These are phyloP conservation scores for Botrytis cinerea DNA, from an alignment of 2,329 filamentous ascomycete species.

Conservation along the genomic window DNA sequence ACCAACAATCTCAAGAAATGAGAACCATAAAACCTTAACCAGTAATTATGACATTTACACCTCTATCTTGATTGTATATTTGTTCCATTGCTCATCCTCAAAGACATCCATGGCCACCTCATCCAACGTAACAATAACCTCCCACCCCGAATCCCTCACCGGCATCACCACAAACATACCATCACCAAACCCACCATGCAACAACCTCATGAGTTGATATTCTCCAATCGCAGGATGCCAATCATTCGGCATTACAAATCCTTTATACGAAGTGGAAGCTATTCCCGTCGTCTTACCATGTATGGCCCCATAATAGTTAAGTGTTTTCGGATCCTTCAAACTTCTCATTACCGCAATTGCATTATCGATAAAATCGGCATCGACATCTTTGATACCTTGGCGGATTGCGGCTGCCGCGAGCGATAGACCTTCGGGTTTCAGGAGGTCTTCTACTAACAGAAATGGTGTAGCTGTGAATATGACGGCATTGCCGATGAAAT, in stretches of 20 bases:
- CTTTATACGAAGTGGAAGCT: neutral
- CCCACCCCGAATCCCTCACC: neutral
- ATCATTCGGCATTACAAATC: neutral
- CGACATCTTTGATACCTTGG: neutral
- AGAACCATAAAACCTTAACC: too few relatives aligned
- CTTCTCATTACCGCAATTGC: neutral
- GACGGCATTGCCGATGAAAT: neutral
- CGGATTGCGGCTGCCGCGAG: neutral
- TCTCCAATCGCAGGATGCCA: neutral
- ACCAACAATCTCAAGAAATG: too few relatives aligned
- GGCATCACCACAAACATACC: neutral
- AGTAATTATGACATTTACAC: neutral
- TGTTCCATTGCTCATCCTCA: constrained; percentile 1
- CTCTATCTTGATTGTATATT: neutral
- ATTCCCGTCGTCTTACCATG: neutral
- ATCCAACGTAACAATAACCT: neutral
- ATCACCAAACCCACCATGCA: neutral
- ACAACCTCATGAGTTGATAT: neutral
- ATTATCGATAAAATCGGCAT: neutral
- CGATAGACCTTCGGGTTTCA: neutral
- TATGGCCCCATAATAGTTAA: neutral
- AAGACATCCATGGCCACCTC: neutral
- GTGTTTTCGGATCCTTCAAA: neutral
- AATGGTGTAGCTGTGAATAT: neutral
- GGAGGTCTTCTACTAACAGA: neutral